phyloP scores from a whole-genome alignment of 306 rosid genomes.

The Notholithocarpus densiflorus region DNA sequence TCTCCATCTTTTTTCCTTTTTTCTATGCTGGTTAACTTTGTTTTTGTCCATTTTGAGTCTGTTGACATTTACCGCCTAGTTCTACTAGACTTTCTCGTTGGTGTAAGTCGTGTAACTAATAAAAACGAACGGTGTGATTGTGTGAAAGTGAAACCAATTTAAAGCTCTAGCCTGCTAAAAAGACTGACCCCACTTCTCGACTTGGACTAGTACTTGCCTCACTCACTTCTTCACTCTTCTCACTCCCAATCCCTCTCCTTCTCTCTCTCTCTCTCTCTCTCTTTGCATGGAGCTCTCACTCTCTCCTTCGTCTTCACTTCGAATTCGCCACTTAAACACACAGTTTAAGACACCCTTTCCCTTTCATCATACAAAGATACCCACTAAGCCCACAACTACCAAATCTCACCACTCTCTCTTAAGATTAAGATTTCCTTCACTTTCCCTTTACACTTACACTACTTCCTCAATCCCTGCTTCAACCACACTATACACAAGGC shows the following conservation, averaged over 20 bases:
- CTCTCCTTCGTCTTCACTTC: constrained; percentile 31
- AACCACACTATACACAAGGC: constrained; percentile 18
- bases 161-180: not conserved
- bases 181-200: not conserved
- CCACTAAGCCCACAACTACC: constrained; percentile 1
- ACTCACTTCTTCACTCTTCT: not conserved
- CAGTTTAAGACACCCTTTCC: not conserved
- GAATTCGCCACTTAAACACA: constrained; percentile 28
- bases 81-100: no score
- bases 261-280: not conserved
- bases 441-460: constrained; percentile 17
- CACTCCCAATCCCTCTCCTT: not conserved
- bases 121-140: no score
- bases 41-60: no score
- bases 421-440: constrained; percentile 27
- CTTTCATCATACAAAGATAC: constrained; percentile 16
- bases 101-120: no score
- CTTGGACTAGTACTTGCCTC: not conserved
- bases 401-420: constrained; percentile 20
- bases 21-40: no score
- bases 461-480: constrained; percentile 22
- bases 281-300: constrained; percentile 62
- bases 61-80: no score
- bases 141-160: not conserved
- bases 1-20: no score